Base-by-base conservation (phyloP, 768 basidiomycete species). In the Dacryopinax spathularia region DNA sequence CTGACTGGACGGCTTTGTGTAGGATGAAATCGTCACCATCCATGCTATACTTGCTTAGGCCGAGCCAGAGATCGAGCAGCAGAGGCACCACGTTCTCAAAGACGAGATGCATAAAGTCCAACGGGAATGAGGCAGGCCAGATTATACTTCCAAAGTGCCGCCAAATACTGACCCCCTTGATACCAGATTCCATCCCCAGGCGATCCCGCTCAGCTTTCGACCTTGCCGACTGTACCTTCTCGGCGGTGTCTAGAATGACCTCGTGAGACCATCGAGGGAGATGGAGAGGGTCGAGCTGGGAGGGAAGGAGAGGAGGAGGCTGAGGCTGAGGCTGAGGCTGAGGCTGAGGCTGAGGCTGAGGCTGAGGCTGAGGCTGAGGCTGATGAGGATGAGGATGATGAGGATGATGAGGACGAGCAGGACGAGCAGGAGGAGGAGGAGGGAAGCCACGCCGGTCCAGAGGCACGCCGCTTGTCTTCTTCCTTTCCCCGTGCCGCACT, bases 71-170 rank as follows among this genome's bases (percentile, higher is more conserved):
- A 0, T 63, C 20, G 33, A 81, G 67, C 1, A 83, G 71, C 60
- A 76, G 78, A n/a, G 67, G 69, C 27, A 79, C 65, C 0, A 79
- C 48, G 65, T 82, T 82, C 64, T 79, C 79, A 66, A 69, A 77
- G 22, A 81, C 70, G 0, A 79, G 71, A 60, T 83, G 80, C 77
- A 82, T 80, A 69, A 80, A 78, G 60, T 82, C 79, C 65, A 76
- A 75, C 0, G 79, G 79, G 35, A 72, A 72, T 25, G 79, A 77
- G 77, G 2, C 22, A 0, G 0, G 80, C 75, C 65, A 79, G 77
- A 4, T 68, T 68, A 22, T 79, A 22, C 43, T 44, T 7, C 43
- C 22, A 22, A 44, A 44, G 43, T 44, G 7, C 15, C 61, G 48
- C 35, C 20, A 62, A 1, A 79, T 71, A 18, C 29, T 16, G 18